These are phyloP conservation scores for Rosa hybrid DNA, from an alignment of 331 rosid species.

Conservation along the genomic window DNA sequence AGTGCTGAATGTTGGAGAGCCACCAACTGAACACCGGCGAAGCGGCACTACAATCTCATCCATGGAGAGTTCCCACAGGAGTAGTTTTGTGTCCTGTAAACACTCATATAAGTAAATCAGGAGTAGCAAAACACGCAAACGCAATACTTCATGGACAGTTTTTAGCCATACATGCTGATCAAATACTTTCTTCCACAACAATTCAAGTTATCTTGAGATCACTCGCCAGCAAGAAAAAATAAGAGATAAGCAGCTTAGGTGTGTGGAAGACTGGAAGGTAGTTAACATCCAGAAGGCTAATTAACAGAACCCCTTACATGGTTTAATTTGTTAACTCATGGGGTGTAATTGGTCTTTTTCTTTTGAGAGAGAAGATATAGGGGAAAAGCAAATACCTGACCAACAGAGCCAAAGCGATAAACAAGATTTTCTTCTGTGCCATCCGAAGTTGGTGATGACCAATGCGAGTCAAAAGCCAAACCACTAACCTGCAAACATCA, in stretches of 20 bases:
- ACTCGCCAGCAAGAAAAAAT: not conserved
- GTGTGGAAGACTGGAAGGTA: not conserved
- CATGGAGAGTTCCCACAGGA: conserved; percentile 93
- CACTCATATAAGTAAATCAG: not conserved
- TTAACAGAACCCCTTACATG: not conserved
- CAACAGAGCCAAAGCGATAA: conserved; percentile 97
- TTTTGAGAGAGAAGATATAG: not conserved
- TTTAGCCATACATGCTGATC: not conserved
- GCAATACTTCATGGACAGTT: not conserved
- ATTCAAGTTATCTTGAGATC: not conserved
- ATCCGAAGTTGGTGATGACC: conserved; percentile 88
- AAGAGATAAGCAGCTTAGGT: conserved; percentile 12
- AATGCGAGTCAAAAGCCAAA: conserved; percentile 89
- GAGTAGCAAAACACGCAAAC: conserved; percentile 10
- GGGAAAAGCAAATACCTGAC: conserved; percentile 67
- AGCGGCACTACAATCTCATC: conserved; percentile 95
- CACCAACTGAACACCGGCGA: conserved; percentile 81
- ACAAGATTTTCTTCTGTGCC: conserved; percentile 66
- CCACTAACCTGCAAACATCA: conserved; percentile 80
- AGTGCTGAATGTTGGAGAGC: conserved; percentile 88
- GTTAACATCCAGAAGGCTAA: not conserved
- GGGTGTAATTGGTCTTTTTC: not conserved
- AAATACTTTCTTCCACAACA: not conserved
- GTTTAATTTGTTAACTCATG: not conserved
- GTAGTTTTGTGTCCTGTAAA: conserved; percentile 86